Base-by-base conservation (phyloP, 305 asterid genomes). In the Fraxinus sp. region DNA sequence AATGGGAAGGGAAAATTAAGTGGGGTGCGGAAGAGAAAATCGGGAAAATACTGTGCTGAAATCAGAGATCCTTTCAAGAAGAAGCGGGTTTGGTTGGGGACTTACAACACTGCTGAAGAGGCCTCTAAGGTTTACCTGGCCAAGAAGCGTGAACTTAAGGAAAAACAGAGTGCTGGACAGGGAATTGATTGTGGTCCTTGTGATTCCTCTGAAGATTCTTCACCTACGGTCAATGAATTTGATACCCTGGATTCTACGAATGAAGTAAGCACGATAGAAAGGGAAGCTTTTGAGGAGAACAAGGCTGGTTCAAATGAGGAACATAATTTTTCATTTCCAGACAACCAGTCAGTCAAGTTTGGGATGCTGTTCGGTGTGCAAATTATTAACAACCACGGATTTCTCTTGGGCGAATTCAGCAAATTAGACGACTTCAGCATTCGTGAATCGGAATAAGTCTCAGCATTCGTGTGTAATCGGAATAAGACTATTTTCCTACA, bases 61-160 rank as follows among this genome's bases (percentile, higher is more conserved):
- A 87, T 91, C 7, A 85, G 83, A 62, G 89, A 88, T 32, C 91
- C 92, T 0, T 36, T 82, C 18, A 32, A 1, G 79, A 88, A 86
- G 80, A 87, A 81, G 24, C 85, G 90, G 6, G 59, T 88, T 77
- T 91, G 91, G 92, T 80, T 89, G 85, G 91, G 92, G 2, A 88
- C 87, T 16, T 91, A 86, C 77, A 4, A 2, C 62, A 84, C 91
- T n/a, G 87, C 89, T 8, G 91, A 88, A 36, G 91, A 88, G 76
- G 92, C 91, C 1, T 73, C 90, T 9, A 75, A 22, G 41, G 94
- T 89, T 52, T 88, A 89, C 22, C 62, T 71, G 0, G 33, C 78
- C 41, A 81, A 68, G 84, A 85, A 86, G 39, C 49, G 73, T 3
- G 88, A 82, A 74, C 3, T 90, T 82, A 74, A 78, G 87, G 76